Conservation (phyloP, 179 eudicot genomes). For the Heliamphora pulchella region DNA sequence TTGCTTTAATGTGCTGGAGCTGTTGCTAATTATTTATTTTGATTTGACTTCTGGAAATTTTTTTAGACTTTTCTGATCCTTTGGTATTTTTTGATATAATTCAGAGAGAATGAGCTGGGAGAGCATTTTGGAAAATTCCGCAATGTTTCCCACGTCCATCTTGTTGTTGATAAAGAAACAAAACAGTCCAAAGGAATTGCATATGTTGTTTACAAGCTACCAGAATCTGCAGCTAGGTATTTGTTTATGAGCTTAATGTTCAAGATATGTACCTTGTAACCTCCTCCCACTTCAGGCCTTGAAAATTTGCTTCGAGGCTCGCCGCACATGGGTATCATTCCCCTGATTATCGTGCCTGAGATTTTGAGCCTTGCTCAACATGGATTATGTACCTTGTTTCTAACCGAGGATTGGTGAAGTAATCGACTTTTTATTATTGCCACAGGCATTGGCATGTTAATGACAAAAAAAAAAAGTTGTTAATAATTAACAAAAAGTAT, state of each 20-base stretch:
- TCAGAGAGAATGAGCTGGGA: conserved; percentile 84
- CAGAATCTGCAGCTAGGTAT: conserved; percentile 83
- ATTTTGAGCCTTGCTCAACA: not conserved
- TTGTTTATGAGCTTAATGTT: conserved; percentile 8
- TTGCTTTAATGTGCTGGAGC: conserved; percentile 7
- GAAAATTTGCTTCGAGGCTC: not conserved
- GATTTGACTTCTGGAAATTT: not conserved
- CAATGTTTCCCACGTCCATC: conserved; percentile 63
- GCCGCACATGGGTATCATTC: not conserved
- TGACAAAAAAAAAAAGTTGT: not conserved
- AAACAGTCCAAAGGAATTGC: conserved; percentile 79
- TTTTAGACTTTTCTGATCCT: not conserved
- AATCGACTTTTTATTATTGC: not conserved
- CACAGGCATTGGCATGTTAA: not conserved
- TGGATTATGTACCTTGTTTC: not conserved
- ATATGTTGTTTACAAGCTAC: conserved; percentile 49
- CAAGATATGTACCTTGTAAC: not conserved
- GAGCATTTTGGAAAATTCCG: conserved; percentile 66
- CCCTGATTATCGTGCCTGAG: not conserved
- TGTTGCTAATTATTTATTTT: conserved; percentile 2
- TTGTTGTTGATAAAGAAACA: conserved; percentile 82
- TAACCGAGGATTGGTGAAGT: not conserved
- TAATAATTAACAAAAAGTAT: too few species aligned
- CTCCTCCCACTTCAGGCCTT: not conserved
- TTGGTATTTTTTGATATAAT: conserved; percentile 12